phyloP scores from a whole-genome alignment of 148 eudicot species.

The Drosera capensis region DNA sequence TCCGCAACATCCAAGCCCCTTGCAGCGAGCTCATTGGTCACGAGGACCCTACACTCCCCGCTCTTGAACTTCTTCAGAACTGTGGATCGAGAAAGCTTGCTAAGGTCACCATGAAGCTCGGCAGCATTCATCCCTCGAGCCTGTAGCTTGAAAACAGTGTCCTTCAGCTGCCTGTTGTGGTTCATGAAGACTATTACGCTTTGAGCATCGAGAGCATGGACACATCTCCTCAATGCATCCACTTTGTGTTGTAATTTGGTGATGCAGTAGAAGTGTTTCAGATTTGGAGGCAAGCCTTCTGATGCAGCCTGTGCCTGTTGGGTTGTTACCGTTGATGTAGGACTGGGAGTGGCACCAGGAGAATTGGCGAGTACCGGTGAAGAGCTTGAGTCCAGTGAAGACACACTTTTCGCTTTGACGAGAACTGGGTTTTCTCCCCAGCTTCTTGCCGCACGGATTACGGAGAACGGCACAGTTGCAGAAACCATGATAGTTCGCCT shows the following conservation, averaged over 20 bases:
- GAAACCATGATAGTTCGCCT: slow-evolving; percentile 88
- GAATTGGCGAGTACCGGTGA: slow-evolving; percentile 25
- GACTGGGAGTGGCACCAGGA: slow-evolving; percentile 12
- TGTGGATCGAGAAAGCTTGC: slow-evolving; percentile 68
- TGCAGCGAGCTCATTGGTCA: slow-evolving; percentile 90
- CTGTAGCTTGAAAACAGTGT: slow-evolving; percentile 69
- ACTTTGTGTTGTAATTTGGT: slow-evolving; percentile 70
- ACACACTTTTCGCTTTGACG: slow-evolving; percentile 59
- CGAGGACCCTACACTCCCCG: slow-evolving; percentile 64
- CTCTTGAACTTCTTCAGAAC: slow-evolving; percentile 62
- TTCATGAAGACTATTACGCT: slow-evolving; percentile 83
- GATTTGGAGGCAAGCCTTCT: slow-evolving; percentile 62
- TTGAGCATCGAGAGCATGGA: slow-evolving; percentile 72
- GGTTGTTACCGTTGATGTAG: slow-evolving; percentile 17
- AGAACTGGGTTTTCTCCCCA: slow-evolving; percentile 76
- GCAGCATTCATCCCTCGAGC: slow-evolving; percentile 78
- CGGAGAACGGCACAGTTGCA: slow-evolving; percentile 90
- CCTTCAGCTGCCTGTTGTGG: slow-evolving; percentile 68
- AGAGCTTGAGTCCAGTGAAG: slow-evolving; percentile 37
- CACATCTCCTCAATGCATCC: slow-evolving; percentile 68
- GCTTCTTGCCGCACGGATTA: slow-evolving; percentile 68
- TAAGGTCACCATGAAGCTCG: slow-evolving; percentile 82
- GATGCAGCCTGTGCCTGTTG: slow-evolving; percentile 18
- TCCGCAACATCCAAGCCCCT: slow-evolving; percentile 84
- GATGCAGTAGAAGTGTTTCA: slow-evolving; percentile 58